Evolutionary conservation across 2,329 filamentous ascomycete genomes (phyloP), one percentile per base, ranked within the genome.

Genomic region (Arachnopeziza araneosa): DNA sequence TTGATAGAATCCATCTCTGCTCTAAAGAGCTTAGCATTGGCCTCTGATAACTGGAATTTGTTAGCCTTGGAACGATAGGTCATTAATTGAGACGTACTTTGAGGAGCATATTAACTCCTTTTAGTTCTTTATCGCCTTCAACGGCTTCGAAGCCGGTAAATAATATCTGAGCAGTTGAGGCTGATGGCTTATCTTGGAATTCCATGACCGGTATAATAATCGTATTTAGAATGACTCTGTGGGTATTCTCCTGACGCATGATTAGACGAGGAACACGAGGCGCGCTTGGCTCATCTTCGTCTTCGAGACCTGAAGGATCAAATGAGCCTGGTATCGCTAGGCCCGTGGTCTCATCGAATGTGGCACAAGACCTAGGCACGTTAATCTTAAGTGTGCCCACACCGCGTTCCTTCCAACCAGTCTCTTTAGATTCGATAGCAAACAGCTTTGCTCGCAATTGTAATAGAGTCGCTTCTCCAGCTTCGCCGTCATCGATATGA

Each of bases 161-260:
- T 48, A 86, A 70, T 82, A 73, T 91, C 91, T 63, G 89, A 32
- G 68, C 65, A n/a, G 66, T 60, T 36, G 60, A 65, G 24, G 63
- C 82, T 50, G 83, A 85, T 30, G 90, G 86, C 68, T 88, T 89
- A 56, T 92, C 85, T 62, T 91, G 87, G 70, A 96, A 91, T 52
- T 85, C 85, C 83, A 96, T 89, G 5, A 86, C 84, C 60, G 90
- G 88, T 61, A 91, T 83, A 61, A 98, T 81, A 0, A 87, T 85
- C 1, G 89, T 91, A 75, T 98, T 98, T 55, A 98, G 79, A 63
- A 96, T 87, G 57, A 98, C 86, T 23, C 91, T 85, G 69, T 93
- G 86, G 0, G 91, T 95, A 62, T 92, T 91, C 70, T 97, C 93
- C 66, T 96, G 91, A 21, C 93, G 88, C 86, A 97, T 92, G 63